phyloP scores from a whole-genome alignment of 2,329 filamentous ascomycete genomes.

The Hymenoscyphus scutula region DNA sequence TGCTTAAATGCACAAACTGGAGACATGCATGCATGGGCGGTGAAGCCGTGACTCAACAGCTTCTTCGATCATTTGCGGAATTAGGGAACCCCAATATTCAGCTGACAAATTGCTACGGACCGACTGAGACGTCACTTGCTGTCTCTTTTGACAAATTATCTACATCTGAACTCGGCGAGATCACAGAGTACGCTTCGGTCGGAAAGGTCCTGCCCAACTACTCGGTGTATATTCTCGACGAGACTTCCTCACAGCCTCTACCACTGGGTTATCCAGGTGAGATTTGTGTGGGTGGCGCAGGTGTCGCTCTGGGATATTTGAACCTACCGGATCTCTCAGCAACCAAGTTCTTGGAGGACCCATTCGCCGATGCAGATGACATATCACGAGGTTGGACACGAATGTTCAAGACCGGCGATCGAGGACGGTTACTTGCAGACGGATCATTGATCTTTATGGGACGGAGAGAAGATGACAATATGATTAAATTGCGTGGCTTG shows the following conservation, averaged over 20 bases:
- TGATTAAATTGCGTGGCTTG: constrained; percentile 39
- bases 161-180: neutral
- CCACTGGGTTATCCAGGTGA: constrained; percentile 44
- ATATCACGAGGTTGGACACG: neutral
- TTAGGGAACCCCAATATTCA: constrained; percentile 18
- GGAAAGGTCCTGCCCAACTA: constrained; percentile 11
- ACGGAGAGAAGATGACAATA: constrained; percentile 35
- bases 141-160: neutral
- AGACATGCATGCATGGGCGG: neutral
- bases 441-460: constrained; percentile 34
- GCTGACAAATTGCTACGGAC: constrained; percentile 18
- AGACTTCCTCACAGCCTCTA: constrained; percentile 32
- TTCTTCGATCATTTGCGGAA: constrained; percentile 10
- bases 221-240: constrained; percentile 41
- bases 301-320: constrained; percentile 38
- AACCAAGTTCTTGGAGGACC: constrained; percentile 4
- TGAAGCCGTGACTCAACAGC: neutral
- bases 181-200: neutral
- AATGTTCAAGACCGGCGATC: constrained; percentile 28
- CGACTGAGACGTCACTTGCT: constrained; percentile 12
- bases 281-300: constrained; percentile 40
- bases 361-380: neutral
- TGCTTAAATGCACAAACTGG: constrained; percentile 19
- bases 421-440: constrained; percentile 33
- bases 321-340: constrained; percentile 22